These are phyloP conservation scores for Diaporthe sp. DNA, from an alignment of 2,329 filamentous ascomycete genomes.

Conservation along the genomic window DNA sequence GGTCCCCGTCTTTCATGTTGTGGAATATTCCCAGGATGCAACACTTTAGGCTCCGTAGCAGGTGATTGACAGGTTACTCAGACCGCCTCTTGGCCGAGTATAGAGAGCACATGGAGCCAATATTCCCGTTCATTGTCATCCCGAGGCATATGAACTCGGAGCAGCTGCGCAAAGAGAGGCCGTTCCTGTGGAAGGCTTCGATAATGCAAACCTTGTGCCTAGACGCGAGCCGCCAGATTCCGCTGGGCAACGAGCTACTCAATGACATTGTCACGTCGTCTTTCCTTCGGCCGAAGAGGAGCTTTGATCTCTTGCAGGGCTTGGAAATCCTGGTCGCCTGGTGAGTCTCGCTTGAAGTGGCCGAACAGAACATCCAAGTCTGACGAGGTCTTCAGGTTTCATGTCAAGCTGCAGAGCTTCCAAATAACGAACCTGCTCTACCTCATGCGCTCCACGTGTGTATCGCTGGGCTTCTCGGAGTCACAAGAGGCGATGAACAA, in stretches of 20 bases:
- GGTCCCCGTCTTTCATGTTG: too few relatives aligned
- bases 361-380: too few relatives aligned
- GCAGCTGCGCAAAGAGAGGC: constrained; percentile 55
- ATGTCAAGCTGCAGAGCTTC: constrained; percentile 63
- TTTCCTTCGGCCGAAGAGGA: constrained; percentile 58
- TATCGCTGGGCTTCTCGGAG: constrained; percentile 57
- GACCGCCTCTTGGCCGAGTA: constrained; percentile 55
- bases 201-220: constrained; percentile 61
- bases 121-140: constrained; percentile 63
- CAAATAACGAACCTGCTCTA: constrained; percentile 65
- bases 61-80: too few relatives aligned
- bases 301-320: constrained; percentile 62
- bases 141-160: constrained; percentile 53
- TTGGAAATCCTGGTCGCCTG: constrained; percentile 62
- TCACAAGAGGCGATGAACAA: constrained; percentile 43
- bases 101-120: constrained; percentile 49
- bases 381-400: constrained; percentile 54
- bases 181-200: constrained; percentile 64
- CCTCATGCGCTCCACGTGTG: constrained; percentile 61
- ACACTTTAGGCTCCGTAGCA: too few relatives aligned
- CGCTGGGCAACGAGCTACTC: constrained; percentile 60
- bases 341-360: constrained; percentile 48
- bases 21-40: too few relatives aligned
- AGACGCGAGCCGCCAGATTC: constrained; percentile 60
- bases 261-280: constrained; percentile 58